Evolutionary conservation across 108 stramenopile species (phyloP).

Genomic region (Seminavis robusta): DNA sequence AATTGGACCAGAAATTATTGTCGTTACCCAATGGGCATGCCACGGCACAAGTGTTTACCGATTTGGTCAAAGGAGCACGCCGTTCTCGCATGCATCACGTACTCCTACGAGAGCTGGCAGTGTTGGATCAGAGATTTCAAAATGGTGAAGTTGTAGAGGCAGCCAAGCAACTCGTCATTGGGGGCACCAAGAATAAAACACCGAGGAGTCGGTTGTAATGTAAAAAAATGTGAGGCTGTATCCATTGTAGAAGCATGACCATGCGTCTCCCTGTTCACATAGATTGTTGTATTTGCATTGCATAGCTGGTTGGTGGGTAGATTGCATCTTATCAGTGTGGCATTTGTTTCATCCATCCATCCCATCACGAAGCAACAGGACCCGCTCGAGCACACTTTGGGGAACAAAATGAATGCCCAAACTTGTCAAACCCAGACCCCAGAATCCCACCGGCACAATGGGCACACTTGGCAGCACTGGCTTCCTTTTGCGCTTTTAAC

Average conservation of each 20-base stretch:
- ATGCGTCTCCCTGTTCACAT: no score
- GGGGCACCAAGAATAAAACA: no score
- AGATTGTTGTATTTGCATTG: no score
- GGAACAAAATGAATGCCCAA: constrained; percentile 42
- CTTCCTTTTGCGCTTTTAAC: constrained; percentile 25
- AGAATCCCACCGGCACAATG: constrained; percentile 49
- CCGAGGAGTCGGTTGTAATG: no score
- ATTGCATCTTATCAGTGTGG: no score
- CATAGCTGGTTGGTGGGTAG: no score
- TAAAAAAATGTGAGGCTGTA: no score
- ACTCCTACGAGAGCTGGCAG: constrained; percentile 18
- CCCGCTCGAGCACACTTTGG: constrained; percentile 60
- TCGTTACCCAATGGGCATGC: constrained; percentile 16
- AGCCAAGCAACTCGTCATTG: constrained; percentile 12
- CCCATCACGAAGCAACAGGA: no score
- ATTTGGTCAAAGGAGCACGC: constrained; percentile 10
- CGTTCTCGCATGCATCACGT: constrained; percentile 4
- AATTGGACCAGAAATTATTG: constrained; percentile 22
- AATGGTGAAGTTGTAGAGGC: constrained; percentile 20
- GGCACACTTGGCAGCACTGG: constrained; percentile 29
- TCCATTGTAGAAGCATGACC: no score
- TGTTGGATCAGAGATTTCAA: constrained; percentile 31
- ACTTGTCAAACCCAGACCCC: constrained; percentile 52
- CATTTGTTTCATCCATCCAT: no score
- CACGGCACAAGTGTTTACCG: constrained; percentile 18